phyloP scores from a whole-genome alignment of 179 eudicot species.

The Spergularia azorica region DNA sequence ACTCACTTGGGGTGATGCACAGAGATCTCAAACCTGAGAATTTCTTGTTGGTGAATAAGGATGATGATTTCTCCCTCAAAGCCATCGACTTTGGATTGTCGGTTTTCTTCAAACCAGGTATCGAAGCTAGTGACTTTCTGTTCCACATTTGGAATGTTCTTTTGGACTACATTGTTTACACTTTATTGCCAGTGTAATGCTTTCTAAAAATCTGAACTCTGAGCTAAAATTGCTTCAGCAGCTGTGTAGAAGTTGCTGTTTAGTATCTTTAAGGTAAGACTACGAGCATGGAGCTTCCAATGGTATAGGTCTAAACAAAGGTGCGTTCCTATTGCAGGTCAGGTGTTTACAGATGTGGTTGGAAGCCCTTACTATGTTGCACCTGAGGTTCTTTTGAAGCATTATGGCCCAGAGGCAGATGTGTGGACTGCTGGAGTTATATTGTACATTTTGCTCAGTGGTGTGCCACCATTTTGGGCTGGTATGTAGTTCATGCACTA shows the following conservation, averaged over 20 bases:
- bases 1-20: conserved; percentile 88
- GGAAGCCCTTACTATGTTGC: conserved; percentile 96
- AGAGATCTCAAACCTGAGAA: conserved; percentile 85
- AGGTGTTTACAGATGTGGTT: conserved; percentile 76
- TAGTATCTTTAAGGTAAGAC: conserved; percentile 1
- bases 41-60: conserved; percentile 82
- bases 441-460: conserved; percentile 78
- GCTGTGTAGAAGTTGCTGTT: conserved; percentile 8
- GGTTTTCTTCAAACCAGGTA: conserved; percentile 93
- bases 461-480: conserved; percentile 94
- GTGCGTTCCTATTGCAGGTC: conserved; percentile 48
- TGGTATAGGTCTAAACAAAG: conserved; percentile 5
- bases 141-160: neutral
- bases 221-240: neutral
- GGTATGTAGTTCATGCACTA: conserved; percentile 42
- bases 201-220: neutral
- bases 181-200: neutral
- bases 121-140: neutral
- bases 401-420: conserved; percentile 87
- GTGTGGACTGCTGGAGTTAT: conserved; percentile 98
- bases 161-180: neutral
- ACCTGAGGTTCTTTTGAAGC: conserved; percentile 86
- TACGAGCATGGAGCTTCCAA: neutral
- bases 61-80: conserved; percentile 86
- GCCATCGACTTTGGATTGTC: conserved; percentile 90